Evolutionary conservation across 306 rosid genomes (phyloP).

Genomic region (Benincasa hispida): DNA sequence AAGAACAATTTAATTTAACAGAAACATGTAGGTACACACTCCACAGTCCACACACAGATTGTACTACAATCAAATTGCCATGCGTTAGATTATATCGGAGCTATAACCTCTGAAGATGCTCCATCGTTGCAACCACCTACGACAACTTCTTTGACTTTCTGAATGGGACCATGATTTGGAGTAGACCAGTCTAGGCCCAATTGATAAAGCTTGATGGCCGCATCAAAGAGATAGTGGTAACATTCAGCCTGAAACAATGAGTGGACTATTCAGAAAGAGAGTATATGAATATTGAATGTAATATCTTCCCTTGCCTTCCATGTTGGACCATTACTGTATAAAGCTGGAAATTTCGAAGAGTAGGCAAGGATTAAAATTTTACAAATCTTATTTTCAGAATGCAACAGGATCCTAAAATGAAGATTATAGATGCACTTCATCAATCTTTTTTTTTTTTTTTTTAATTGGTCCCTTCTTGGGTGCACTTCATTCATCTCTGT

Average conservation of each 20-base stretch:
- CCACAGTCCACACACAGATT: neutral
- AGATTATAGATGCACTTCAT: neutral
- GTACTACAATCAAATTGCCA: constrained; percentile 18
- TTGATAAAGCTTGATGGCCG: constrained; percentile 85
- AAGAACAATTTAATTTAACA: neutral
- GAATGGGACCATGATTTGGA: constrained; percentile 64
- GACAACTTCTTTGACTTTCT: constrained; percentile 30
- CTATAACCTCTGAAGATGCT: constrained; percentile 44
- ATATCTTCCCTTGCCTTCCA: neutral
- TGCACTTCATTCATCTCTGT: no score
- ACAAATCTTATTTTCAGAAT: neutral
- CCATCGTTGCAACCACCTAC: constrained; percentile 28
- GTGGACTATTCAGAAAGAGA: neutral
- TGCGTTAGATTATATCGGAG: constrained; percentile 24
- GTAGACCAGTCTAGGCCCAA: constrained; percentile 85
- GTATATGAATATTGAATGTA: neutral
- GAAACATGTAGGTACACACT: neutral
- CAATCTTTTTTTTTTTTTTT: no score
- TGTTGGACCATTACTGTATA: neutral
- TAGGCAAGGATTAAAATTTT: neutral
- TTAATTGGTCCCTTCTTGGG: no score
- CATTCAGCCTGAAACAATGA: constrained; percentile 64
- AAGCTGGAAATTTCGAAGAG: neutral
- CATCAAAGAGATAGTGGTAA: constrained; percentile 92
- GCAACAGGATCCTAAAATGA: neutral